These are phyloP conservation scores for Kurtzmaniella quercitrusa DNA, from an alignment of 1,139 yeast genomes.

Conservation along the genomic window DNA sequence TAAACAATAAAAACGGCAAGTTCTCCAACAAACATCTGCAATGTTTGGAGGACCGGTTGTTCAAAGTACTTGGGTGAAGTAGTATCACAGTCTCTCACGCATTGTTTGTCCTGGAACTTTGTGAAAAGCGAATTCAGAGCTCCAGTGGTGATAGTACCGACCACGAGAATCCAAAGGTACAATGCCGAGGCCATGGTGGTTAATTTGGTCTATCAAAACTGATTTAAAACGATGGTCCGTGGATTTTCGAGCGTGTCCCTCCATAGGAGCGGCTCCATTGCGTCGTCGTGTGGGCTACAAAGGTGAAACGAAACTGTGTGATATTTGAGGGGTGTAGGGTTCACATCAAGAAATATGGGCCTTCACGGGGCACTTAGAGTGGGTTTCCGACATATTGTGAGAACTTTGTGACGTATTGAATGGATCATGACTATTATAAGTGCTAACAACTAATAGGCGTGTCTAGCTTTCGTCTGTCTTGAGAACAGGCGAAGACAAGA, in stretches of 20 bases:
- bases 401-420: too few relatives aligned
- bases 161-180: constrained; percentile 23
- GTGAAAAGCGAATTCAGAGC: constrained; percentile 71
- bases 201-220: background rate
- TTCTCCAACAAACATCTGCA: constrained; percentile 82
- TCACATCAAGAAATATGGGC: too few relatives aligned
- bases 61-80: constrained; percentile 48
- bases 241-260: background rate
- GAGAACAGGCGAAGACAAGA: too few relatives aligned
- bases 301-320: background rate
- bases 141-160: constrained; percentile 63
- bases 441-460: too few relatives aligned
- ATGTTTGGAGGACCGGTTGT: constrained; percentile 76
- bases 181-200: constrained; percentile 10
- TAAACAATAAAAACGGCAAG: constrained; percentile 47
- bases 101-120: constrained; percentile 74
- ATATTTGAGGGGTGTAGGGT: too few relatives aligned
- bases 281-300: background rate
- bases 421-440: too few relatives aligned
- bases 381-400: too few relatives aligned
- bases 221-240: background rate
- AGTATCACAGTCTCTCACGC: constrained; percentile 53
- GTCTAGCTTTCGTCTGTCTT: too few relatives aligned
- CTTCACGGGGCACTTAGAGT: too few relatives aligned
- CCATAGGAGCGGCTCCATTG: background rate